phyloP scores from a whole-genome alignment of 257 asterid genomes.

The Solanum bulbocastanum region DNA sequence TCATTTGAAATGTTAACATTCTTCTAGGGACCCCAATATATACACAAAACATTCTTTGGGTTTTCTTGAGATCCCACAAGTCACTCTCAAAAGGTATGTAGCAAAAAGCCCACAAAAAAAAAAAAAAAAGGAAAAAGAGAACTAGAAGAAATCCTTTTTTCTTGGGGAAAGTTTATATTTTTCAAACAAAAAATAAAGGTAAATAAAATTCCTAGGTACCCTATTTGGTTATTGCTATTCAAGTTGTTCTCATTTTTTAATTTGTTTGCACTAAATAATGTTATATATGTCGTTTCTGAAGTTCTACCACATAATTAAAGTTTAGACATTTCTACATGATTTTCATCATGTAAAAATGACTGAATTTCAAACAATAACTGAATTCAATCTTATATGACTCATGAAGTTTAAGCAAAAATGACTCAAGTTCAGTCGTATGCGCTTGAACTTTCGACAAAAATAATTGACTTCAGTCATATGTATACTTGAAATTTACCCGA shows the following conservation, averaged over 20 bases:
- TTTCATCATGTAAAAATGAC: neutral
- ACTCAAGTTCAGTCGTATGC: neutral
- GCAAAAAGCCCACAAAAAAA: neutral
- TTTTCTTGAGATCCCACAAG: neutral
- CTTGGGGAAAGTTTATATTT: neutral
- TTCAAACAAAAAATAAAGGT: neutral
- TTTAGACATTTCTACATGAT: neutral
- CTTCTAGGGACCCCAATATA: constrained; percentile 4
- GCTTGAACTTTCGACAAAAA: too few species aligned
- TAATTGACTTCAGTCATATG: neutral
- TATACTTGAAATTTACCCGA: neutral
- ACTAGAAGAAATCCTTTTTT: neutral
- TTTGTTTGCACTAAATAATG: neutral
- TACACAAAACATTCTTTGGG: constrained; percentile 11
- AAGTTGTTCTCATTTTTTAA: too few species aligned
- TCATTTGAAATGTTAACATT: constrained; percentile 5
- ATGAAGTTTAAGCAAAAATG: neutral
- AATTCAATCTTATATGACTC: neutral
- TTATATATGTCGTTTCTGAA: neutral
- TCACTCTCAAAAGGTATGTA: constrained; percentile 12
- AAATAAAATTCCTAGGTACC: neutral
- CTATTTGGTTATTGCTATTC: too few species aligned
- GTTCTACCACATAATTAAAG: neutral
- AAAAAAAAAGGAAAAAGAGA: constrained; percentile 1
- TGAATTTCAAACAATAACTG: neutral